Evolutionary conservation across 2,329 filamentous ascomycete genomes (phyloP), one percentile per base, ranked within the genome.

Genomic region (Talaromyces piceae): DNA sequence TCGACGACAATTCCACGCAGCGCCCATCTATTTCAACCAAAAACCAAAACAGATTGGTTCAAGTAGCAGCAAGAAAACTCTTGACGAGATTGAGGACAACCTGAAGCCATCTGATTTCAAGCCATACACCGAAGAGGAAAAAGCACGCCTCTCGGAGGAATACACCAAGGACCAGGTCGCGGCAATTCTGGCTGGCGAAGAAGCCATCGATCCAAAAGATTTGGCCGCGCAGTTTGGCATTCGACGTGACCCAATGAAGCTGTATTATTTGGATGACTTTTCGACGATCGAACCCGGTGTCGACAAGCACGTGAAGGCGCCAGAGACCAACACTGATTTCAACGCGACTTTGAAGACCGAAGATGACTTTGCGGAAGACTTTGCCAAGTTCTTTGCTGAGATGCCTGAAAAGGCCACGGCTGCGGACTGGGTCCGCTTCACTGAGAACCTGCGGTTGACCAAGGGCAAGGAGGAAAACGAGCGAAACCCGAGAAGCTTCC

Each of bases 181-280:
- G 51, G 88, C 90, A 52, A 82, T 97, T 65, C 78, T 87, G 70
- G 86, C 87, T 45, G 90, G 86, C 61, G 91, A 96, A 71, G 73
- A 79, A 55, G 82, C 86, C 58, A 83, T 96, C 66, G 78, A 86
- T 63, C 74, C 84, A 8, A 76, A 82, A 58, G 88, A 97, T 68
- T 66, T 96, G 64, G 77, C 84, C 39, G 76, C 81, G 28, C 86
- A 93, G 71, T 87, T 84, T 57, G 77, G 81, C 41, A 69, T 87
- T 59, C 83, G 89, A 55, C 77, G 74, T 50, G 90, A 95, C 65
- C 78, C 83, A 7, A 87, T 88, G 75, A 76, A 77, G 49, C 73
- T 91, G 46, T 76, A 81, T 55, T 93, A 95, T 68, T 72, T 91
- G 50, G 90, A 96, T 66, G 88, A 95, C 68, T 86, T 95, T 63